phyloP scores from a whole-genome alignment of 2,329 filamentous ascomycete genomes.

The Calonectria fujianensis region DNA sequence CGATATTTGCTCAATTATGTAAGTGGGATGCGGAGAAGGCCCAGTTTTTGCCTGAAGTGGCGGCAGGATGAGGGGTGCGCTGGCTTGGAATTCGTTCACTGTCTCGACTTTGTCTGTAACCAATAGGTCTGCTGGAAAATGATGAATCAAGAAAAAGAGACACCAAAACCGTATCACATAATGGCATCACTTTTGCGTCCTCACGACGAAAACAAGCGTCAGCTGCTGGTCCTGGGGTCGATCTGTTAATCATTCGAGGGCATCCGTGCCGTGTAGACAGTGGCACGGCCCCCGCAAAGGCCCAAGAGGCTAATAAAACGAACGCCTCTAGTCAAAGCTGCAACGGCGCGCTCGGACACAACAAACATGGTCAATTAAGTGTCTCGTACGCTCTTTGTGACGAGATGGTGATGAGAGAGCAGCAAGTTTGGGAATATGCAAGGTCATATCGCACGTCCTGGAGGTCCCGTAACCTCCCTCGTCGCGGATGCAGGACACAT shows the following conservation, averaged over 20 bases:
- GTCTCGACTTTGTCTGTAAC: background rate
- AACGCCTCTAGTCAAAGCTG: constrained; percentile 14
- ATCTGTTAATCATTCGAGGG: constrained; percentile 1
- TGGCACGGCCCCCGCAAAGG: constrained; percentile 2
- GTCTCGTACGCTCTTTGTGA: background rate
- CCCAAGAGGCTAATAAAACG: background rate
- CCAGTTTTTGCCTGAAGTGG: background rate
- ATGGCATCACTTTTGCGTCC: background rate
- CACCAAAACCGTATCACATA: background rate
- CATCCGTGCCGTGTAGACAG: background rate
- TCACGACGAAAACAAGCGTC: background rate
- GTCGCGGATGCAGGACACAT: background rate
- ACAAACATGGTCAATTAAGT: background rate
- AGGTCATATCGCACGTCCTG: background rate
- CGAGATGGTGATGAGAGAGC: background rate
- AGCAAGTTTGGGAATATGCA: background rate
- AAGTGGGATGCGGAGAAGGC: background rate
- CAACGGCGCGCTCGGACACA: constrained; percentile 16
- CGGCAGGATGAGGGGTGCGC: background rate
- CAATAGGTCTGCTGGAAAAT: background rate
- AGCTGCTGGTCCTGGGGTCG: background rate
- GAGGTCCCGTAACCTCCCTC: background rate
- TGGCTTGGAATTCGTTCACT: background rate
- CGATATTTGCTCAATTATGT: background rate
- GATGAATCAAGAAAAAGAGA: background rate